Base-by-base conservation (phyloP, 1,284 basidiomycete species). In the Afroboletus lepidellus region DNA sequence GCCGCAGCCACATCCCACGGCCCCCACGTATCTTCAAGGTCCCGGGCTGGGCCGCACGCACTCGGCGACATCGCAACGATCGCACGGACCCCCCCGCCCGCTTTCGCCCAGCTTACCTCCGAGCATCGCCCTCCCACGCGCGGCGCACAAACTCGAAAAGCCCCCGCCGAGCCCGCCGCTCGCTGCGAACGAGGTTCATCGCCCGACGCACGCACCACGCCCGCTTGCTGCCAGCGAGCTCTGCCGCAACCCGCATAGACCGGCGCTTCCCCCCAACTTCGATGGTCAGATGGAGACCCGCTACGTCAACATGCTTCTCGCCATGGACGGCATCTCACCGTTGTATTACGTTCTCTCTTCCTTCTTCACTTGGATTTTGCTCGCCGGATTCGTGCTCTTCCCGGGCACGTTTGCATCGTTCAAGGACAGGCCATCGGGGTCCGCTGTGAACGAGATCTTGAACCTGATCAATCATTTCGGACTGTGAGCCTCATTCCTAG, bases 321-420 rank as follows among this genome's bases (percentile, higher is more conserved):
- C 69, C 15, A 55, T 68, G 32, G 69, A 70, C 33, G 63, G 48
- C 9, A 68, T 68, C 20, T 60, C 66, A 20, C 57, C 63, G 4
- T 20, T 74, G 33, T 72, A 77, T 61, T 79, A 81, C 50, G 49
- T 80, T 18, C 61, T 76, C 15, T 74, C 77, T 2, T 69, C 70
- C 12, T 80, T 83, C 65, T 83, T 78, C 57, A 81, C 77, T 12
- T 83, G 81, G 81, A 74, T 83, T 46, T 58, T 83, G 46, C 69
- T 83, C 21, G 81, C 79, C 5, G 80, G 81, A 8, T 83, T 83
- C 60, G 66, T 84, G 20, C 69, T 83, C 27, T 80, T 83, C 55
- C 81, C 82, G 2, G 77, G 79, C 41, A 83, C 81, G 8, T 84
- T 83, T 63, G 72, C 72, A 6, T 80, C 74, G 48, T 69, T 76